phyloP scores from a whole-genome alignment of 164 flowering plant species.

The Magnolia sinica region DNA sequence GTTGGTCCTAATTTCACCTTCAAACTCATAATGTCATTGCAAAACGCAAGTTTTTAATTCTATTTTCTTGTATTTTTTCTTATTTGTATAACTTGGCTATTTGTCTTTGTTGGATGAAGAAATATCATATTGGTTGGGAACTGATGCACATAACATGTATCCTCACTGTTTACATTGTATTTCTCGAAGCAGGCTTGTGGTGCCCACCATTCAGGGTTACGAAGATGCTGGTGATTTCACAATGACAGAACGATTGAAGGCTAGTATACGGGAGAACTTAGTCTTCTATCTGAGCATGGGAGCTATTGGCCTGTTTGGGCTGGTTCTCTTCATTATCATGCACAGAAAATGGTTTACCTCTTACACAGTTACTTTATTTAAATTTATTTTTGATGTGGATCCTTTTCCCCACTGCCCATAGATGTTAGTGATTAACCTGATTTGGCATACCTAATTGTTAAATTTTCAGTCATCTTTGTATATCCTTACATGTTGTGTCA shows the following conservation, averaged over 20 bases:
- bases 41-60: no score
- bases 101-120: no score
- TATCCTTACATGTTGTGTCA: no score
- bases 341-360: slow-evolving; percentile 47
- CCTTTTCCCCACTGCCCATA: no score
- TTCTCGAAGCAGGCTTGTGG: slow-evolving; percentile 91
- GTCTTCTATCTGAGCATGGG: slow-evolving; percentile 83
- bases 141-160: slow-evolving; percentile 19
- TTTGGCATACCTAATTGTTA: no score
- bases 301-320: slow-evolving; percentile 75
- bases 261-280: slow-evolving; percentile 80
- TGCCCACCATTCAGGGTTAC: slow-evolving; percentile 96
- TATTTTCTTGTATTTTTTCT: no score
- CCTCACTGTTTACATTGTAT: slow-evolving; percentile 35
- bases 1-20: no score
- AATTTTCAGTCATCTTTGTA: no score
- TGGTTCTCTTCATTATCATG: slow-evolving; percentile 72
- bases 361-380: background rate
- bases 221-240: slow-evolving; percentile 99
- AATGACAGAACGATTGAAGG: slow-evolving; percentile 67
- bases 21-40: no score
- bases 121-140: background rate
- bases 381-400: no score
- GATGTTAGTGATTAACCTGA: no score
- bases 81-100: no score